Evolutionary conservation across 2,329 filamentous ascomycete genomes (phyloP).

Genomic region (Cercospora sesami): DNA sequence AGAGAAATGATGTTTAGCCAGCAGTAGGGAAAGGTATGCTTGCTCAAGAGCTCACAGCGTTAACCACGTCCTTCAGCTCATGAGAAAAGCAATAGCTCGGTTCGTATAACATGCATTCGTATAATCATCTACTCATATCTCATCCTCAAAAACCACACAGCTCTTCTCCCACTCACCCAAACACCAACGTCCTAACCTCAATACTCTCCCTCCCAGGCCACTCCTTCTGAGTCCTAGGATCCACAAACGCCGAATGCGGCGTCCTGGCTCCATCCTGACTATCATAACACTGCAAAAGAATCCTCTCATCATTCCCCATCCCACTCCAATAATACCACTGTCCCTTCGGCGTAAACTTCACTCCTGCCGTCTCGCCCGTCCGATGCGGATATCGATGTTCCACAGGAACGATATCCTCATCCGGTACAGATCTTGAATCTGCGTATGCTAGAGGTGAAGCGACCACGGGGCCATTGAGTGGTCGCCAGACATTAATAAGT

Average conservation of each 20-base stretch:
- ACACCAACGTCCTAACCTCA: conserved; percentile 82
- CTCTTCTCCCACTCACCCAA: conserved; percentile 44
- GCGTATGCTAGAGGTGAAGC: conserved; percentile 60
- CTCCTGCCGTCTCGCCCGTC: conserved; percentile 71
- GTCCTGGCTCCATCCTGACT: conserved; percentile 43
- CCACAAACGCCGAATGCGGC: conserved; percentile 77
- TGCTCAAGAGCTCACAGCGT: too few species aligned
- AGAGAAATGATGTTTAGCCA: not conserved
- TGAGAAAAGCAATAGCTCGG: not conserved
- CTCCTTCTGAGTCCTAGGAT: conserved; percentile 70
- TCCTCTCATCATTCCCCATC: conserved; percentile 63
- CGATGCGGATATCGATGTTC: conserved; percentile 73
- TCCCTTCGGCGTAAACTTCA: conserved; percentile 62
- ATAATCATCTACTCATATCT: not conserved
- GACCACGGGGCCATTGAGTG: conserved; percentile 58
- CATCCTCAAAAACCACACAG: not conserved
- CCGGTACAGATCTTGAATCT: conserved; percentile 54
- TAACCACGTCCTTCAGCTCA: not conserved
- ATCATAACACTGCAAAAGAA: conserved; percentile 55
- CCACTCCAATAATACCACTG: conserved; percentile 79
- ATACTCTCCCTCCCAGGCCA: conserved; percentile 73
- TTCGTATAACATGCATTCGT: not conserved
- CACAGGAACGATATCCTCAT: conserved; percentile 68
- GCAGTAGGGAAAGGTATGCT: too few species aligned
- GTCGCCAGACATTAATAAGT: conserved; percentile 86